Evolutionary conservation across 2,329 filamentous ascomycete species (phyloP), one percentile per base, ranked within the genome.

Genomic region (Sporothrix sp.): DNA sequence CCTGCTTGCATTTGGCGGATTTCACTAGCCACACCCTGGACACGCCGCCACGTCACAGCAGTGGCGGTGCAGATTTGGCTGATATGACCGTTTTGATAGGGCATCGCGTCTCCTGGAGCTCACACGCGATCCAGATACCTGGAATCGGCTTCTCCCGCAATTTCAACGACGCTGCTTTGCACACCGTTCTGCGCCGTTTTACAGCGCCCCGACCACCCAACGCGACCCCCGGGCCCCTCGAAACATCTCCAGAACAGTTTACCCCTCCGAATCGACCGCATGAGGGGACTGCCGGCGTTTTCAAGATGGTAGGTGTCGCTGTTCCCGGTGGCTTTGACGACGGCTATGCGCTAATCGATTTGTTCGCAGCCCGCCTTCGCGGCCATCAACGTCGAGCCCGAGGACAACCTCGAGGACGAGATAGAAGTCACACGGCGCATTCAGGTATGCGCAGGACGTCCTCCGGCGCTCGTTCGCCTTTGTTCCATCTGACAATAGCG

Each of bases 391-490:
- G 80, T 97, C 68, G 90, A 96, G 67, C 85, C 87, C 9, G 93
- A 96, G 68, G 87, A 94, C 62, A 87, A 87, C 52, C 73, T 84
- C 57, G 89, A 95, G 63, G 87, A 95, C 60, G 90, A 96, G 67
- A 73, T 95, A 62, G 93, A 98, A 65, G 89, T 93, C 61, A 95
- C 90, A 30, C 93, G 91, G 65, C 91, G 97, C 66, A 82, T 98
- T 48, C 90, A 95, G 62, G 78, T 80, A 33, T 39, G 43, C 7
- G 28, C 14, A 8, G 9, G 30, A 27, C 14, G 2, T 9, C 1
- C 14, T n/a, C 28, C 4, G 2, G 3, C n/a, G 20, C 3, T 9
- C 8, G 4, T 36, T 13, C 32, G 20, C 21, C 13, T n/a, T 8
- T 11, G 4, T n/a, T 28, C 33, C 8, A 21, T 8, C 3, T 36